Evolutionary conservation across 306 rosid genomes (phyloP).

Genomic region (Rosa lucieae): DNA sequence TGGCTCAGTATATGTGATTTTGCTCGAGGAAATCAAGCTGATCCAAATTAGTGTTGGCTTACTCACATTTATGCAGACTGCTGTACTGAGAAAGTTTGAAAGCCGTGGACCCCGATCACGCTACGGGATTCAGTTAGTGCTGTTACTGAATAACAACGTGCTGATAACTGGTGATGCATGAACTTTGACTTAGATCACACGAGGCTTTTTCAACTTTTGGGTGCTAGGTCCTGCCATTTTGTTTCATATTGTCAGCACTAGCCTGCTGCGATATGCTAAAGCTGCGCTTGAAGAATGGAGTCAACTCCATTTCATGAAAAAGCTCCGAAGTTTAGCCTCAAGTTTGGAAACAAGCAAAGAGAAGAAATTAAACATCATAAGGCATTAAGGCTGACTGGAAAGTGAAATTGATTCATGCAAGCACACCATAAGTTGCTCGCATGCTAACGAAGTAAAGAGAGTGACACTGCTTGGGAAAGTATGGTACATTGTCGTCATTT

Average conservation of each 20-base stretch:
- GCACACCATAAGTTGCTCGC: neutral
- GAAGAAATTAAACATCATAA: neutral
- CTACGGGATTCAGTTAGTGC: neutral
- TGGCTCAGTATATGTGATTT: constrained; percentile 88
- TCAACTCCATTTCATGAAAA: neutral
- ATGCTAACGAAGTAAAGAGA: neutral
- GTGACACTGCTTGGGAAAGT: neutral
- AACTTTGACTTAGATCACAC: neutral
- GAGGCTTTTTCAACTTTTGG: neutral
- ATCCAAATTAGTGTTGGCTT: constrained; percentile 18
- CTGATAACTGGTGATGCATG: neutral
- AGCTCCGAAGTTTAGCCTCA: neutral
- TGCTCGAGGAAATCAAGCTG: constrained; percentile 18
- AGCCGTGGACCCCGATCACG: constrained; percentile 18
- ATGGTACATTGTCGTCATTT: neutral
- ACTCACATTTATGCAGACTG: constrained; percentile 14
- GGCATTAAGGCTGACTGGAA: neutral
- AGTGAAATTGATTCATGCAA: neutral
- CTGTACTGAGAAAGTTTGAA: constrained; percentile 20
- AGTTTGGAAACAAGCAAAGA: neutral
- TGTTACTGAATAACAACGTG: neutral
- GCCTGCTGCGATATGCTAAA: constrained; percentile 22
- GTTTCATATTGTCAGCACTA: constrained; percentile 22
- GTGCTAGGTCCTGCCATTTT: constrained; percentile 21
- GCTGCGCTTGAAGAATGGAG: neutral